phyloP scores from a whole-genome alignment of 1,284 basidiomycete genomes.

The Athelia sp. region DNA sequence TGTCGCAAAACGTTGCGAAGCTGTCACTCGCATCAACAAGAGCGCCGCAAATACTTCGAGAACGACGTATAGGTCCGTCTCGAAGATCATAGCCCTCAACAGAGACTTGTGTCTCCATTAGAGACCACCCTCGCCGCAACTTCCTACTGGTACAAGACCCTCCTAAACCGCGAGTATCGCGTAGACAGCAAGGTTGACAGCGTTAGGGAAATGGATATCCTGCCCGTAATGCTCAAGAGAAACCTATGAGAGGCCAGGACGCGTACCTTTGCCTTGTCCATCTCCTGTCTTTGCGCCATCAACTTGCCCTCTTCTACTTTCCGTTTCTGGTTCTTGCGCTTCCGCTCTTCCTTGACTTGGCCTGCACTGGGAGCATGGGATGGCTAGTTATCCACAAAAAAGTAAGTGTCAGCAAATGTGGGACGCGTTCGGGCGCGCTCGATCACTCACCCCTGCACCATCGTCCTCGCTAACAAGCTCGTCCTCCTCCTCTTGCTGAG shows the following conservation, averaged over 20 bases:
- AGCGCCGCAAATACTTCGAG: too few relatives aligned
- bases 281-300: conserved; percentile 64
- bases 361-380: conserved; percentile 19
- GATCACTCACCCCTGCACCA: not conserved
- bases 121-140: too few relatives aligned
- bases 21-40: too few relatives aligned
- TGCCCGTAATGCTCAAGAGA: not conserved
- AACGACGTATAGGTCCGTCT: too few relatives aligned
- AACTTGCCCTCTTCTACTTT: conserved; percentile 68
- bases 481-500: conserved; percentile 53
- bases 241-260: not conserved
- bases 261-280: conserved; percentile 78
- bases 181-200: too few relatives aligned
- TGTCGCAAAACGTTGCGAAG: too few relatives aligned
- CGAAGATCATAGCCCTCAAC: too few relatives aligned
- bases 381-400: not conserved
- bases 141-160: too few relatives aligned
- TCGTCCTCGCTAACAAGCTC: conserved; percentile 52
- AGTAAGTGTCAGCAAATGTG: conserved; percentile 2
- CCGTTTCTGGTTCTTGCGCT: conserved; percentile 57
- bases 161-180: too few relatives aligned
- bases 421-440: conserved; percentile 8
- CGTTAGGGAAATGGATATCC: too few relatives aligned
- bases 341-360: conserved; percentile 28
- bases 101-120: too few relatives aligned